Evolutionary conservation across 2,329 filamentous ascomycete species (phyloP).

Genomic region (Tolypocladium tropicale): DNA sequence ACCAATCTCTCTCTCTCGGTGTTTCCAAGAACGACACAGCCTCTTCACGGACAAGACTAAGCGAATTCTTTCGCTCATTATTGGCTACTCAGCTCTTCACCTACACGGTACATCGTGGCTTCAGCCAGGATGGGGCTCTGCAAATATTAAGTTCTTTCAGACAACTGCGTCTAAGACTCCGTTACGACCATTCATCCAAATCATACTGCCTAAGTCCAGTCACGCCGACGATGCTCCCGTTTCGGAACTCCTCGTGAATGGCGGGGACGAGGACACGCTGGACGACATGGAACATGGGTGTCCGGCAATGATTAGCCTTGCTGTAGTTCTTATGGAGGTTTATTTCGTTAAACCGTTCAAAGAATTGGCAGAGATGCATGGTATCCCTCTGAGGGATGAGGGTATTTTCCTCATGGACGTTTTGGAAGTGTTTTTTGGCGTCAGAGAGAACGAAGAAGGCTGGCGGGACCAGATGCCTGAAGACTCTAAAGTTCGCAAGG

Average conservation of each 20-base stretch:
- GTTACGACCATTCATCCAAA: slow-evolving; percentile 6
- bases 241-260: no score
- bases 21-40: background rate
- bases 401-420: no score
- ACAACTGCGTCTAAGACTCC: slow-evolving; percentile 1
- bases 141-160: slow-evolving; percentile 5
- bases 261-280: background rate
- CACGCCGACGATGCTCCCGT: no score
- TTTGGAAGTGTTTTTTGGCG: background rate
- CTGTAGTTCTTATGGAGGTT: background rate
- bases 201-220: background rate
- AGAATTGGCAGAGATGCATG: no score
- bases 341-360: background rate
- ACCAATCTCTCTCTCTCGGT: slow-evolving; percentile 1
- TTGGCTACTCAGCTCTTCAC: slow-evolving; percentile 4
- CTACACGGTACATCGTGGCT: slow-evolving; percentile 7
- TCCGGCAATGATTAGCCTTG: background rate
- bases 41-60: slow-evolving; percentile 6
- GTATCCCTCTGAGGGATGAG: no score
- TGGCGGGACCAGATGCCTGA: background rate
- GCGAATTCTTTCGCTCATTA: slow-evolving; percentile 4
- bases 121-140: slow-evolving; percentile 1
- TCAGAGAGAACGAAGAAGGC: background rate
- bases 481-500: background rate
- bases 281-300: background rate